Evolutionary conservation across 441 rosid species (phyloP).

Genomic region (Kokia cookei): DNA sequence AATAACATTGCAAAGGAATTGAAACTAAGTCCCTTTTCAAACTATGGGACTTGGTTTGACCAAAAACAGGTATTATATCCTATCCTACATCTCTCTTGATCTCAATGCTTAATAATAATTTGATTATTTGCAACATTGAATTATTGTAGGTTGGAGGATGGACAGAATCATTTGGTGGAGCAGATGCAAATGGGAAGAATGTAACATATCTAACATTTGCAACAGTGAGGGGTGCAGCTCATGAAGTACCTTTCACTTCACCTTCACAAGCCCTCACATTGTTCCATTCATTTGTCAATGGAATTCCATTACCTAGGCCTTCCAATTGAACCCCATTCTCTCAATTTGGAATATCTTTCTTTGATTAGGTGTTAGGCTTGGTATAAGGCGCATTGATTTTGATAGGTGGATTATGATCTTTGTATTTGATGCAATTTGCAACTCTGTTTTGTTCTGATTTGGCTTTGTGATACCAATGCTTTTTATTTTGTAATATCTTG

Average conservation of each 20-base stretch:
- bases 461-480: too few relatives aligned
- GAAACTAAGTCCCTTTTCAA: slow-evolving; percentile 16
- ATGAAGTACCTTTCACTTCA: slow-evolving; percentile 27
- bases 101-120: neutral
- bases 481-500: too few relatives aligned
- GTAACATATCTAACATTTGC: slow-evolving; percentile 20
- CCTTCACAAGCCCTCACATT: slow-evolving; percentile 29
- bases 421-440: too few relatives aligned
- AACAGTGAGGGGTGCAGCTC: slow-evolving; percentile 27
- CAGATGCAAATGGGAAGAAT: slow-evolving; percentile 7
- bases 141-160: slow-evolving; percentile 32
- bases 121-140: neutral
- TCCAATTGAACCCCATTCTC: neutral
- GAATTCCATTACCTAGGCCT: slow-evolving; percentile 16
- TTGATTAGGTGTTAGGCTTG: too few relatives aligned
- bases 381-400: too few relatives aligned
- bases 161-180: slow-evolving; percentile 24
- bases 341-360: neutral
- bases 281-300: slow-evolving; percentile 23
- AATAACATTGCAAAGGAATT: slow-evolving; percentile 25
- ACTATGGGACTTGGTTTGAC: slow-evolving; percentile 28
- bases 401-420: too few relatives aligned
- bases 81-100: neutral
- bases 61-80: slow-evolving; percentile 21
- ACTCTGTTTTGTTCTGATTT: too few relatives aligned